Evolutionary conservation across 2,329 filamentous ascomycete species (phyloP).

Genomic region (Aureobasidium sp.): DNA sequence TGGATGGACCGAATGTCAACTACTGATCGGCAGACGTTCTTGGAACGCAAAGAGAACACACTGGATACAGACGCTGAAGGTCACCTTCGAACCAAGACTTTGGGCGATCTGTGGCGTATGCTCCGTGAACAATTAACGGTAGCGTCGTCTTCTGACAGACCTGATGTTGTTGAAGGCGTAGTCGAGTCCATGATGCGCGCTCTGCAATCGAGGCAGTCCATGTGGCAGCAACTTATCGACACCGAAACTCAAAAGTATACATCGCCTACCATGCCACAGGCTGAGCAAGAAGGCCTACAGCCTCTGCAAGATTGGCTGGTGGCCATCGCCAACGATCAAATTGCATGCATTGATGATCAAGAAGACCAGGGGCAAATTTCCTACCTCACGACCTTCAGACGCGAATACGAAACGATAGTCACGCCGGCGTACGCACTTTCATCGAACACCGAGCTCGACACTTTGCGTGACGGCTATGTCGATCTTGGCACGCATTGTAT

Average conservation of each 20-base stretch:
- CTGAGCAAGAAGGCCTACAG: conserved; percentile 65
- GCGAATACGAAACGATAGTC: conserved; percentile 74
- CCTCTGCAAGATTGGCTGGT: conserved; percentile 81
- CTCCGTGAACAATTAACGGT: conserved; percentile 85
- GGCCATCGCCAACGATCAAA: conserved; percentile 95
- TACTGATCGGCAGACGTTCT: conserved; percentile 75
- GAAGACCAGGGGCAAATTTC: conserved; percentile 65
- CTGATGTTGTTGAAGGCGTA: conserved; percentile 89
- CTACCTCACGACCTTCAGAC: conserved; percentile 80
- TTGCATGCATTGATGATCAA: conserved; percentile 87
- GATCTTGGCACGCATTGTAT: conserved; percentile 93
- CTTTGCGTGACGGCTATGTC: conserved; percentile 83
- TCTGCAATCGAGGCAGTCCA: conserved; percentile 71
- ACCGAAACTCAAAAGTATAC: conserved; percentile 75
- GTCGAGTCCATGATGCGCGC: conserved; percentile 93
- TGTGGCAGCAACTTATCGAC: conserved; percentile 83
- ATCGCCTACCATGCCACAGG: conserved; percentile 23
- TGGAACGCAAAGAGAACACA: conserved; percentile 69
- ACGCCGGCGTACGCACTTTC: conserved; percentile 70
- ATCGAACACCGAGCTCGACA: conserved; percentile 63
- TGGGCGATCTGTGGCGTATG: conserved; percentile 97
- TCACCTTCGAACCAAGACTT: conserved; percentile 83
- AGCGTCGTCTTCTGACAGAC: conserved; percentile 74
- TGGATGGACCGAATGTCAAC: conserved; percentile 93
- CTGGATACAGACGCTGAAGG: conserved; percentile 83